Evolutionary conservation across 768 basidiomycete genomes (phyloP), one percentile per base, ranked within the genome.

Genomic region (Rhodotorula taiwanensis): DNA sequence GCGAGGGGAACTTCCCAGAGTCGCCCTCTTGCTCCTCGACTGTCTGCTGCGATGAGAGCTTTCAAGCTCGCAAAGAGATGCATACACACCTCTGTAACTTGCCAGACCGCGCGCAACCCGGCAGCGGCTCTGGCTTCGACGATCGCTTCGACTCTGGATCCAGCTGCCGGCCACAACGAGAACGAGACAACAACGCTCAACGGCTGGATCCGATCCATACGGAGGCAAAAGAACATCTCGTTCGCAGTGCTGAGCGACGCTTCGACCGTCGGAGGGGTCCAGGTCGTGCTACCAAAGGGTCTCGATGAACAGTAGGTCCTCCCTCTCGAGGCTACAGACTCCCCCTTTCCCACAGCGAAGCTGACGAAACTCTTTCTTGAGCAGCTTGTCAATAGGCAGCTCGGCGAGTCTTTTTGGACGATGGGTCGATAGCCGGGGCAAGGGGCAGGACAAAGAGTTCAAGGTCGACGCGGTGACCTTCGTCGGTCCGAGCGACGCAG

Each of bases 181-280:
- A 23, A 14, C 15, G 14, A 23, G n/a, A 5, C 44, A 5, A 47
- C 51, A 36, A 54, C 31, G 18, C 45, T 72, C 45, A 60, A 64
- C 54, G 70, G 67, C 15, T 73, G 72, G 72, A 44, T 73, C 43
- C 50, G 60, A 39, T 55, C 63, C 2, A 41, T 70, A 4, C 55
- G 72, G 21, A 55, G 57, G 31, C 71, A 72, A 53, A 71, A 72
- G 70, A 66, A 67, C 39, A 20, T 72, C 41, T 54, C 64, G 8
- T 73, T 73, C 39, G 71, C 68, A 10, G 66, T 66, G 3, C 28
- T 73, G 10, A 64, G 64, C 42, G 72, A 73, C 43, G 70, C 70
- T 2, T 67, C 62, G 11, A 43, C 20, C 8, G n/a, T 54, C 42
- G 47, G 51, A 4, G 61, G 62, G 4, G n/a, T 68, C 21, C 72